A percentile compares a stretch with the other conserved stretches of the same genome.
phyloP scores from a whole-genome alignment of 225 moss, liverwort and hornwort species.

The Polytrichum commune region DNA sequence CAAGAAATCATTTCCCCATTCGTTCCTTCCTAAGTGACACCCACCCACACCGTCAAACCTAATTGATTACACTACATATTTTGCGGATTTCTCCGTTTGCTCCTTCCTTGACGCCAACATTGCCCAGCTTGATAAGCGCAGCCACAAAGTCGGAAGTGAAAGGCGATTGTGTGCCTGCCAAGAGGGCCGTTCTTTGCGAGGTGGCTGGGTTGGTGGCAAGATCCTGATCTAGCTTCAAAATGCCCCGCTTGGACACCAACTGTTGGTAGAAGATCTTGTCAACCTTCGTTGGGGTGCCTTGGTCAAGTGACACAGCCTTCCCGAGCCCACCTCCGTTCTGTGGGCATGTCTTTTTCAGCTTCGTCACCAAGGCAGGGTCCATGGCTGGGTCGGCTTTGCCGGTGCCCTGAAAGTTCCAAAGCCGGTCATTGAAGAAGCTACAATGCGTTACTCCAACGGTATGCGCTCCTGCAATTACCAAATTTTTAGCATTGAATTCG shows the following conservation, averaged over 20 bases:
- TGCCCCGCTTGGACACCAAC: conserved; percentile 12
- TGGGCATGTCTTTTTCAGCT: conserved; percentile 14
- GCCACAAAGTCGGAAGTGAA: not conserved
- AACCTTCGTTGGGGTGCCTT: conserved; percentile 12
- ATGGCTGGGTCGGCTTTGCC: conserved; percentile 30
- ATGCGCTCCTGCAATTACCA: conserved; percentile 34
- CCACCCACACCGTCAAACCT: not conserved
- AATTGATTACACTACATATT: conserved; percentile 18
- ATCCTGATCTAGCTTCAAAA: conserved; percentile 29
- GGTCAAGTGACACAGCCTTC: conserved; percentile 20
- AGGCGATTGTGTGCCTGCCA: not conserved
- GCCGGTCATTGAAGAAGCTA: not conserved
- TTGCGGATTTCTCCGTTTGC: conserved; percentile 37
- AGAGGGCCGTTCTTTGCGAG: not conserved
- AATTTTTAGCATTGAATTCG: too few relatives aligned
- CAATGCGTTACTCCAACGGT: conserved; percentile 54
- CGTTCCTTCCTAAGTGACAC: too few relatives aligned
- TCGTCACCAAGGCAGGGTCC: conserved; percentile 19
- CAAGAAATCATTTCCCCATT: too few relatives aligned
- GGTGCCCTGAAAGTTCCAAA: conserved; percentile 11
- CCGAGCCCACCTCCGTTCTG: conserved; percentile 11
- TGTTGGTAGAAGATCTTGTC: conserved; percentile 30
- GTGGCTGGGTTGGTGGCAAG: conserved; percentile 12
- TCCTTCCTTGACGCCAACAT: conserved; percentile 29
- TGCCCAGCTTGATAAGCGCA: conserved; percentile 18